These are phyloP conservation scores for Notholithocarpus densiflorus DNA, from an alignment of 306 rosid genomes.

Conservation along the genomic window DNA sequence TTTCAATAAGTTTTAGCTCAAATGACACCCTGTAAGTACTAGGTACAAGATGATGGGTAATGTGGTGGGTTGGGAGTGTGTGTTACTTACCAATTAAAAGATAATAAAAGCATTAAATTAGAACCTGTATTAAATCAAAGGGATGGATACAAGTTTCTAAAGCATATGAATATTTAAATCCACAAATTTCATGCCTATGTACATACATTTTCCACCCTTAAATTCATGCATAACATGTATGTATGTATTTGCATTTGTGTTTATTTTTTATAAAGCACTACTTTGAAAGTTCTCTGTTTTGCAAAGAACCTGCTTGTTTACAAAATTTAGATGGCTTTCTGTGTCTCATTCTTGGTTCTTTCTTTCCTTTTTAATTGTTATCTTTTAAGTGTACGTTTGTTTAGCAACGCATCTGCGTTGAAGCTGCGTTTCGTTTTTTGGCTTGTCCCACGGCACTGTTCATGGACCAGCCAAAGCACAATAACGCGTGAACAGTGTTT, in stretches of 20 bases:
- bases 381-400: too few species aligned
- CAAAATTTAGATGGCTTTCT: neutral
- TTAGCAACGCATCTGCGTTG: too few species aligned
- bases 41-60: neutral
- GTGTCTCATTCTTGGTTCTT: neutral
- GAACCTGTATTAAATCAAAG: neutral
- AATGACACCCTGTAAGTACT: too few species aligned
- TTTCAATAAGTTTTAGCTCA: too few species aligned
- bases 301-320: neutral
- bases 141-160: neutral
- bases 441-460: too few species aligned
- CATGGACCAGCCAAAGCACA: too few species aligned
- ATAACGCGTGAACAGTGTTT: too few species aligned
- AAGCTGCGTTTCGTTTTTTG: too few species aligned
- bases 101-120: neutral
- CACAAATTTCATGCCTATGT: neutral
- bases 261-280: too few species aligned
- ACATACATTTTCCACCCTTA: neutral
- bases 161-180: neutral
- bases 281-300: neutral
- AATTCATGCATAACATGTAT: too few species aligned
- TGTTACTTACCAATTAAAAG: too few species aligned
- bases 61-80: neutral
- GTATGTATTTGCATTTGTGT: too few species aligned
- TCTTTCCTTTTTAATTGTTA: neutral